A percentile compares a stretch with the other conserved stretches of the same genome.
Evolutionary conservation across 2,329 filamentous ascomycete genomes (phyloP).

Genomic region (Daldinia sp.): DNA sequence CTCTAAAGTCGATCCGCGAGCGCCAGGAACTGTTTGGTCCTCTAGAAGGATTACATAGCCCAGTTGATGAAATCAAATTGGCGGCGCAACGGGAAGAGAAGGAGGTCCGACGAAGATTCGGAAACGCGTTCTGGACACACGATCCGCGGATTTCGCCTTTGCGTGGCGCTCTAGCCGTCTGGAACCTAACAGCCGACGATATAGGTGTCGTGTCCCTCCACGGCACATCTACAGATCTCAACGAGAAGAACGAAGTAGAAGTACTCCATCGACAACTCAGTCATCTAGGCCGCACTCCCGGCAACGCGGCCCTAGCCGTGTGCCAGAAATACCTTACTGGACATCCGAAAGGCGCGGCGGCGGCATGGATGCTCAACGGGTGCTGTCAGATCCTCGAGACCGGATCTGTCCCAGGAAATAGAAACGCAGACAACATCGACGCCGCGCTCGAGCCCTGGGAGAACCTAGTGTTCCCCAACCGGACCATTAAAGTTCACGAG

Average conservation of each 20-base stretch:
- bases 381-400: constrained; percentile 48
- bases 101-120: constrained; percentile 38
- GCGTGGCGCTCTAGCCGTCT: constrained; percentile 48
- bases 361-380: constrained; percentile 51
- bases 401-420: constrained; percentile 48
- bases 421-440: constrained; percentile 51
- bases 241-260: constrained; percentile 51
- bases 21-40: constrained; percentile 26
- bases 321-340: constrained; percentile 51
- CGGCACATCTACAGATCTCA: constrained; percentile 51
- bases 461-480: constrained; percentile 47
- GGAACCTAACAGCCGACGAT: constrained; percentile 51
- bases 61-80: constrained; percentile 27
- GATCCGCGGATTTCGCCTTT: constrained; percentile 46
- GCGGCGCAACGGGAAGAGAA: constrained; percentile 33
- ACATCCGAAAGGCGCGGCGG: constrained; percentile 50
- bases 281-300: constrained; percentile 47
- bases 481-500: constrained; percentile 14
- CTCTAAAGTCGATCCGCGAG: constrained; percentile 35
- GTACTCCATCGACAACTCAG: constrained; percentile 49
- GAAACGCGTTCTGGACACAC: constrained; percentile 45
- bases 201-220: constrained; percentile 50
- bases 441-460: constrained; percentile 40
- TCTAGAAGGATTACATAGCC: background rate
- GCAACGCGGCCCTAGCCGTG: constrained; percentile 47